phyloP scores from a whole-genome alignment of 371 early-diverging fungal genomes.

The Cokeromyces recurvatus region DNA sequence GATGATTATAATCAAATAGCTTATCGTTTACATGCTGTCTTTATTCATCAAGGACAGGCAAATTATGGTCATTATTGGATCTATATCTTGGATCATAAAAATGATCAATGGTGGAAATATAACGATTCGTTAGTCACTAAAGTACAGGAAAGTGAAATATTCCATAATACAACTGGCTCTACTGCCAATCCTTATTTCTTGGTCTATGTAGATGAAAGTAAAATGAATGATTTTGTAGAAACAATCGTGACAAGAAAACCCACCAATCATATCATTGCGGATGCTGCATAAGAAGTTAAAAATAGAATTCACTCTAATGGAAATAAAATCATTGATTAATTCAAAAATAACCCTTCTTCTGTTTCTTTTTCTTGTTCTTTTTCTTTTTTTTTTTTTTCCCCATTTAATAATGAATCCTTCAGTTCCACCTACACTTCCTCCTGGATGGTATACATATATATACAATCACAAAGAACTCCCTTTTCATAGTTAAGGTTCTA shows the following conservation, averaged over 20 bases:
- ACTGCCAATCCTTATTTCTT: conserved; percentile 68
- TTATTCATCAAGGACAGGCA: conserved; percentile 68
- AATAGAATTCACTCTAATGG: too few relatives aligned
- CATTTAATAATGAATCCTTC: not conserved
- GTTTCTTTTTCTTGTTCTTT: not conserved
- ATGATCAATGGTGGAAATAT: conserved; percentile 75
- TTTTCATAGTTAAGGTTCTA: not conserved
- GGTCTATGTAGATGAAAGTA: conserved; percentile 48
- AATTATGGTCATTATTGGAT: conserved; percentile 90
- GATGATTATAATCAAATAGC: conserved; percentile 31
- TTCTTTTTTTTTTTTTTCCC: conserved; percentile 1
- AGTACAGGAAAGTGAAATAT: conserved; percentile 51
- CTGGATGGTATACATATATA: conserved; percentile 25
- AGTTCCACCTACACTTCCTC: conserved; percentile 19
- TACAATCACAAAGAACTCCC: too few relatives aligned
- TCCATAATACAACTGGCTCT: conserved; percentile 48
- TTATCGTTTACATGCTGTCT: conserved; percentile 68
- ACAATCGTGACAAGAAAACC: conserved; percentile 10
- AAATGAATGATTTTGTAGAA: conserved; percentile 25
- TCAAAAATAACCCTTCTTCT: not conserved
- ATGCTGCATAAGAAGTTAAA: too few relatives aligned
- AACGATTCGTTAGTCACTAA: conserved; percentile 75
- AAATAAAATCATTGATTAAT: not conserved
- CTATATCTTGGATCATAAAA: conserved; percentile 66
- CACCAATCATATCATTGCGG: too few relatives aligned